A percentile compares a stretch with the other conserved stretches of the same genome.
Conservation (phyloP, 2,329 filamentous ascomycete species). For the Leptodontidium sp. region DNA sequence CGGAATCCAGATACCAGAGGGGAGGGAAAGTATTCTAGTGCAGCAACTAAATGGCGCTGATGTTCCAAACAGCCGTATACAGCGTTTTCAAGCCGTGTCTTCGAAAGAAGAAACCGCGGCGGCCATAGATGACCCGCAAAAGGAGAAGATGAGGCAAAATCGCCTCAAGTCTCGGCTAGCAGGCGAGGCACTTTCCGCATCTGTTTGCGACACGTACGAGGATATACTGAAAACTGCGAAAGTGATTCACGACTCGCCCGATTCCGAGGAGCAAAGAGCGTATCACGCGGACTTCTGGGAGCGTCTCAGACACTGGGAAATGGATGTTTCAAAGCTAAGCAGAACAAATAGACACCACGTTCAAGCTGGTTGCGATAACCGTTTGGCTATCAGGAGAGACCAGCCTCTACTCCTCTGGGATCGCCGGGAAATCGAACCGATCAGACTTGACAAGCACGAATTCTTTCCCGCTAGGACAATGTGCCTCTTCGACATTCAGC, state of each 20-base stretch:
- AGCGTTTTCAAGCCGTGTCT: no score
- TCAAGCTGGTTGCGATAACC: not conserved
- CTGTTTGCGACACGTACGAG: not conserved
- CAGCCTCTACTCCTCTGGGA: slow-evolving; percentile 72
- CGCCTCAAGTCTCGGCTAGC: not conserved
- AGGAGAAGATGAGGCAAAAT: slow-evolving; percentile 34
- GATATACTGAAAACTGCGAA: not conserved
- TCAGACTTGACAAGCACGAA: slow-evolving; percentile 65
- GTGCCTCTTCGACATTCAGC: slow-evolving; percentile 72
- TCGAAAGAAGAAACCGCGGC: no score
- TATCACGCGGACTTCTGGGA: not conserved
- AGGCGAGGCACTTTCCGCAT: not conserved
- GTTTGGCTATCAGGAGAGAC: slow-evolving; percentile 53
- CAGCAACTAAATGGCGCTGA: slow-evolving; percentile 28
- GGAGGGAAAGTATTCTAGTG: slow-evolving; percentile 50
- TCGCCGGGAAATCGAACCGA: slow-evolving; percentile 73
- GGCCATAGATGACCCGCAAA: no score
- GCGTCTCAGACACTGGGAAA: not conserved
- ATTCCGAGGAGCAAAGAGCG: not conserved
- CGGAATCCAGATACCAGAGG: slow-evolving; percentile 54
- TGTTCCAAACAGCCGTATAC: not conserved
- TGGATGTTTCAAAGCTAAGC: not conserved
- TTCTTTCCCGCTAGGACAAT: slow-evolving; percentile 69
- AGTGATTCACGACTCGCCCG: not conserved
- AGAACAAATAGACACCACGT: not conserved